phyloP scores from a whole-genome alignment of 108 stramenopile species.

The Nitzschia sp. region DNA sequence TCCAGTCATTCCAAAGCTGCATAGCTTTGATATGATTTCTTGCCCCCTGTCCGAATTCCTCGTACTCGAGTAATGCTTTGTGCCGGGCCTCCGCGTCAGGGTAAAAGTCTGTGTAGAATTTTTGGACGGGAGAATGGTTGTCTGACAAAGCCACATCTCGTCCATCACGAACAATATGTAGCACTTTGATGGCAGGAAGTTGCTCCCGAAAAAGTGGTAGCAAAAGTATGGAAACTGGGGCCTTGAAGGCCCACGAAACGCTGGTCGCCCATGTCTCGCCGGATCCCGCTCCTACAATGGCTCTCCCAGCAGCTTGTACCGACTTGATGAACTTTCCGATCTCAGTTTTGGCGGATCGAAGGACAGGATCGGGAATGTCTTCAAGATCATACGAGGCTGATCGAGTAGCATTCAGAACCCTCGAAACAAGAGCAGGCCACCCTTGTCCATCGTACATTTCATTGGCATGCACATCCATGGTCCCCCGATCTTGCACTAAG shows the following conservation, averaged over 20 bases:
- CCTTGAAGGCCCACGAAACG: slow-evolving; percentile 54
- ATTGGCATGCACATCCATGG: slow-evolving; percentile 66
- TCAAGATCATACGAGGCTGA: background rate
- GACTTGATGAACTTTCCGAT: slow-evolving; percentile 5
- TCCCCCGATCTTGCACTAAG: slow-evolving; percentile 62
- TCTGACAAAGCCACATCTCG: slow-evolving; percentile 74
- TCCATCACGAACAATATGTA: slow-evolving; percentile 84
- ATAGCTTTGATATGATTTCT: slow-evolving; percentile 36
- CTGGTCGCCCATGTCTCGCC: slow-evolving; percentile 7
- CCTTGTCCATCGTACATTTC: slow-evolving; percentile 42
- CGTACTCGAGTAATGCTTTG: background rate
- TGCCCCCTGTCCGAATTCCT: background rate
- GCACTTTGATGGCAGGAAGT: slow-evolving; percentile 31
- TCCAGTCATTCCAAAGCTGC: slow-evolving; percentile 67
- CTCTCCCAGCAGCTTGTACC: background rate
- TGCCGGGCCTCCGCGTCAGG: slow-evolving; percentile 8
- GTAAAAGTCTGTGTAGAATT: slow-evolving; percentile 57
- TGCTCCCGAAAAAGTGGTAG: slow-evolving; percentile 50
- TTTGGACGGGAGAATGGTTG: slow-evolving; percentile 77
- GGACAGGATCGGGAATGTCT: background rate
- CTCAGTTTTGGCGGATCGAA: background rate
- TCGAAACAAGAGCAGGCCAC: slow-evolving; percentile 64
- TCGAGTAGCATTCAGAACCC: slow-evolving; percentile 38
- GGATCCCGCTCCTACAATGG: background rate
- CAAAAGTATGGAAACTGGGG: slow-evolving; percentile 74